These are phyloP conservation scores for Inga laurina DNA, from an alignment of 306 rosid genomes.

Conservation along the genomic window DNA sequence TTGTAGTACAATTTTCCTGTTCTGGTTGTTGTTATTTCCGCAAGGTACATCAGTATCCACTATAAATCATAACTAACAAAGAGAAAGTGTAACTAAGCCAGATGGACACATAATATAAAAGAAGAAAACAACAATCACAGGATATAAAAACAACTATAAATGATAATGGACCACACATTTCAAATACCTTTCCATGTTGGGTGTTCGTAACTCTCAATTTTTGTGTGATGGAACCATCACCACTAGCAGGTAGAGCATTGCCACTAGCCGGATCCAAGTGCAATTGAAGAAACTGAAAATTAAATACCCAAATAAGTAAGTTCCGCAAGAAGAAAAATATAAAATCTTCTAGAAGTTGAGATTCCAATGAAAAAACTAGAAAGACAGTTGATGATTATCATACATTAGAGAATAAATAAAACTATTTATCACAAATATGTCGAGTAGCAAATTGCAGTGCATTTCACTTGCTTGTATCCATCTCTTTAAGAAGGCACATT, in stretches of 20 bases:
- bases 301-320: slow-evolving; percentile 45
- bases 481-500: slow-evolving; percentile 2
- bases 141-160: not conserved
- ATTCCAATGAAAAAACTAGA: slow-evolving; percentile 30
- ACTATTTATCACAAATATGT: slow-evolving; percentile 19
- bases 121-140: not conserved
- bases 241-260: slow-evolving; percentile 70
- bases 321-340: slow-evolving; percentile 27
- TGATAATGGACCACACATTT: not conserved
- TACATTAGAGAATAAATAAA: slow-evolving; percentile 7
- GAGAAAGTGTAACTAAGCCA: not conserved
- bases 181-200: slow-evolving; percentile 93
- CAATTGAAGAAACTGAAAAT: slow-evolving; percentile 89
- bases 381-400: not conserved
- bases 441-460: slow-evolving; percentile 26
- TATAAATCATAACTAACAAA: slow-evolving; percentile 16
- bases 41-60: not conserved
- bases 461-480: slow-evolving; percentile 17
- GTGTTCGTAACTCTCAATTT: slow-evolving; percentile 83
- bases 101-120: not conserved
- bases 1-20: too few species aligned
- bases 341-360: slow-evolving; percentile 26
- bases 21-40: not conserved
- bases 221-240: slow-evolving; percentile 76
- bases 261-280: slow-evolving; percentile 93